These are phyloP conservation scores for Tetragonia tetragonoides DNA, from an alignment of 148 eudicot species.

Conservation along the genomic window DNA sequence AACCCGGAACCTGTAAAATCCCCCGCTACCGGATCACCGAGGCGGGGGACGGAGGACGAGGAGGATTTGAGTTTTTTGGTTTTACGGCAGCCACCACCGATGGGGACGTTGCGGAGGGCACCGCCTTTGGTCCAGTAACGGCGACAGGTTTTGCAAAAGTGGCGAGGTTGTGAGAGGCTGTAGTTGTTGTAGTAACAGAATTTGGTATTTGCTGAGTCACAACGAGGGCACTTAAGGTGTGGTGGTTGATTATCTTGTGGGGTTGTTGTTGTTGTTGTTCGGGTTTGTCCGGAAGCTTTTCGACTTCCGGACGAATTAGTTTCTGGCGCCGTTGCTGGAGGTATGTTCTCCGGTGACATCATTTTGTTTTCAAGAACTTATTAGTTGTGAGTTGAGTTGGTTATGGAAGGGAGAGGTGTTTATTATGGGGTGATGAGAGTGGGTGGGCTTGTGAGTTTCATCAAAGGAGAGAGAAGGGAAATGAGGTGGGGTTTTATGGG, in stretches of 20 bases:
- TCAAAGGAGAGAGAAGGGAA: conserved; percentile 1
- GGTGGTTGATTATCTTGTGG: conserved; percentile 37
- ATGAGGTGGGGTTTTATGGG: no score
- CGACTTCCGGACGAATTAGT: conserved; percentile 22
- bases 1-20: neutral
- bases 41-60: conserved; percentile 4
- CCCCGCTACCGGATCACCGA: neutral
- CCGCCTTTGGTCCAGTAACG: conserved; percentile 96
- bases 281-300: conserved; percentile 3
- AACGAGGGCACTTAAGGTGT: conserved; percentile 63
- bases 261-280: conserved; percentile 6
- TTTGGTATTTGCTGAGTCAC: conserved; percentile 85
- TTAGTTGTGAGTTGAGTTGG: no score
- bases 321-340: conserved; percentile 23
- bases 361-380: no score
- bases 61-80: conserved; percentile 50
- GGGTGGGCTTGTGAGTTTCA: conserved; percentile 26
- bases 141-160: conserved; percentile 88
- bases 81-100: conserved; percentile 85
- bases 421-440: conserved; percentile 4
- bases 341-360: conserved; percentile 47
- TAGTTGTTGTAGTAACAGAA: conserved; percentile 97
- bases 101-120: conserved; percentile 80
- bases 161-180: conserved; percentile 81
- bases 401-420: neutral